Conservation (phyloP, 2,329 filamentous ascomycete species). For the Fusarium sp. region DNA sequence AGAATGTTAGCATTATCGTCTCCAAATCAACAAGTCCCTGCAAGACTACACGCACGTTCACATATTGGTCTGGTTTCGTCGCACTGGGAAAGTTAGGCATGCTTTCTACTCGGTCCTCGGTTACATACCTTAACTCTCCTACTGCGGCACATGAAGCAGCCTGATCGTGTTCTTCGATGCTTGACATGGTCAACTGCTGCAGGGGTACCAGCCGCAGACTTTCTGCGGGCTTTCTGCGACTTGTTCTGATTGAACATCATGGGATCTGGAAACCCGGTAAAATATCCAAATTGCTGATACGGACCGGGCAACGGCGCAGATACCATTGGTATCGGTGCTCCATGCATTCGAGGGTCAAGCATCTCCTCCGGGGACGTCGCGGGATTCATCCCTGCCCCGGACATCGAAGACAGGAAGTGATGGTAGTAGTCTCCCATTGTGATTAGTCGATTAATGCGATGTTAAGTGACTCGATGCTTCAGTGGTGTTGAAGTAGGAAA, state of each 20-base stretch:
- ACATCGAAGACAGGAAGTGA: conserved; percentile 63
- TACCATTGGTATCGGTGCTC: conserved; percentile 41
- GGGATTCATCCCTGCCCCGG: conserved; percentile 54
- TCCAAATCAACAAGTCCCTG: neutral
- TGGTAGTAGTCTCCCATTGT: conserved; percentile 67
- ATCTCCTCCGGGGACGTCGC: conserved; percentile 52
- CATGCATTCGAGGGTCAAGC: conserved; percentile 50
- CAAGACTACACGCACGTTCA: conserved; percentile 66
- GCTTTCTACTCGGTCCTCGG: neutral
- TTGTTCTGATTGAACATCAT: conserved; percentile 59
- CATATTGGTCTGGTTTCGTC: conserved; percentile 90
- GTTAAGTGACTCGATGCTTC: conserved; percentile 11
- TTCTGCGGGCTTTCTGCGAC: conserved; percentile 60
- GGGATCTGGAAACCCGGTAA: conserved; percentile 60
- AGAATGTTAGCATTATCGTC: conserved; percentile 13
- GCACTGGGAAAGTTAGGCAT: conserved; percentile 67
- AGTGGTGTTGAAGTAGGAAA: conserved; percentile 10
- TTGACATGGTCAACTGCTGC: conserved; percentile 76
- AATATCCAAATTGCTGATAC: conserved; percentile 60
- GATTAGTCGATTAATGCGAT: conserved; percentile 2
- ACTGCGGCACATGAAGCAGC: conserved; percentile 90
- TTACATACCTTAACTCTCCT: conserved; percentile 80
- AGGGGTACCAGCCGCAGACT: conserved; percentile 54
- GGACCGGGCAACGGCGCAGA: conserved; percentile 51
- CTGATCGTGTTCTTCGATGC: conserved; percentile 90